A percentile compares a stretch with the other conserved stretches of the same genome.
Conservation (phyloP, 2,329 filamentous ascomycete genomes). For the Alternaria ethzedia region DNA sequence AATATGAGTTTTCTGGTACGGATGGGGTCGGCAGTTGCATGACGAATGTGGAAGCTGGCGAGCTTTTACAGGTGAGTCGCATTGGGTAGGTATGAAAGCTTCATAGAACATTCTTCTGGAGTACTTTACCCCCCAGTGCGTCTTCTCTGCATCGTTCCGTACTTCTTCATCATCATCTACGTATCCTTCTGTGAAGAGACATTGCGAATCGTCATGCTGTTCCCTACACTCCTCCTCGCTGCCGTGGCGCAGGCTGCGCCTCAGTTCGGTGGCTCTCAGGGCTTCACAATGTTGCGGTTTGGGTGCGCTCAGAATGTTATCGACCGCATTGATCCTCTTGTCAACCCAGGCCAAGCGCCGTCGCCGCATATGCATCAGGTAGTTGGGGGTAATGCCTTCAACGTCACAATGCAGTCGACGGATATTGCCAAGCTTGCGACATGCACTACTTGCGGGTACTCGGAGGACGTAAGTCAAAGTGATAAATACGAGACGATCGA, state of each 20-base stretch:
- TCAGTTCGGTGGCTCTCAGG: conserved; percentile 19
- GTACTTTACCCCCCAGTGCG: neutral
- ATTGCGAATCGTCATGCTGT: conserved; percentile 21
- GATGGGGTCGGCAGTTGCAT: conserved; percentile 5
- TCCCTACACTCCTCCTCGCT: conserved; percentile 28
- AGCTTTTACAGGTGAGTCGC: neutral
- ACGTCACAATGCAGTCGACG: conserved; percentile 50
- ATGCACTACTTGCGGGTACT: conserved; percentile 51
- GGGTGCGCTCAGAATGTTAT: conserved; percentile 42
- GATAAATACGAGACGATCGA: neutral
- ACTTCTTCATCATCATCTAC: neutral
- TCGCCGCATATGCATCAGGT: conserved; percentile 50
- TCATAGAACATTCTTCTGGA: neutral
- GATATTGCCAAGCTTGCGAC: conserved; percentile 38
- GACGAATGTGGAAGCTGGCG: neutral
- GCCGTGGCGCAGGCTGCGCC: conserved; percentile 29
- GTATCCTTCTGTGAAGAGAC: neutral
- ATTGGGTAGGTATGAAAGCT: neutral
- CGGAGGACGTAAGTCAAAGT: conserved; percentile 21
- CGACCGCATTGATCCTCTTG: conserved; percentile 41
- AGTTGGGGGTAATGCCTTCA: conserved; percentile 55
- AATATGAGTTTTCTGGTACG: conserved; percentile 3
- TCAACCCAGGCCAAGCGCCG: conserved; percentile 45
- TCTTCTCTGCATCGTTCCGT: neutral
- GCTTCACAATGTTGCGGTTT: conserved; percentile 42